Base-by-base conservation (phyloP, 2,329 filamentous ascomycete genomes). In the Coniella lustricola region DNA sequence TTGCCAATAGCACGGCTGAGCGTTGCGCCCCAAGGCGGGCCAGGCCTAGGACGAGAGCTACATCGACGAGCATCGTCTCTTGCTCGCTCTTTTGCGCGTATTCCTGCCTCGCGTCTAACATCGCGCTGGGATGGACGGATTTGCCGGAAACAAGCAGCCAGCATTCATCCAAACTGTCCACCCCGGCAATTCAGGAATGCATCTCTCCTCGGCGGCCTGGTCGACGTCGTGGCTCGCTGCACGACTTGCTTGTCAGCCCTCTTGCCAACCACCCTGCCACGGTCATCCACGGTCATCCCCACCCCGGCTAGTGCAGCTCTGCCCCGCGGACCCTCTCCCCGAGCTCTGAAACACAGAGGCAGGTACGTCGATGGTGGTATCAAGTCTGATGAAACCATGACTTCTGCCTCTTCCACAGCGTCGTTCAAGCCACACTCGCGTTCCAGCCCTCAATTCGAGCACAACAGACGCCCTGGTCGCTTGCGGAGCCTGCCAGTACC, bases 351-450 rank as follows among this genome's bases (percentile, higher is more conserved):
- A 53, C 51, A 39, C 48, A 25, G 44, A 34, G 34, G 47, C 48
- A 48, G 35, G 51, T 37, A 21, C 16, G 40, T 35, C 36, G 44
- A 50, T 48, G 40, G 25, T 53, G 47, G 44, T 50, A 47, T 47
- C 47, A 32, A 43, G 34, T 32, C 21, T 46, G 35, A 42, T 48
- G 51, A 53, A 53, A 53, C 51, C 22, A 42, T 48, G 48, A 53
- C 51, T 50, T 37, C 51, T 48, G 41, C 44, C 48, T 31, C 25
- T 32, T 34, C 35, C 25, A 38, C 33, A 31, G 36, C 40, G n/a
- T 34, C 22, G 46, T 31, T 48, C 41, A 50, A 52, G 47, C 50
- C 44, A 46, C 39, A 44, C 22, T 20, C 38, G 37, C 40, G 21
- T 36, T 31, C 33, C 34, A 29, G 40, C 12, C 43, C 36, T 33